Evolutionary conservation across 2,329 filamentous ascomycete genomes (phyloP).

Genomic region (Truncatella angustata): DNA sequence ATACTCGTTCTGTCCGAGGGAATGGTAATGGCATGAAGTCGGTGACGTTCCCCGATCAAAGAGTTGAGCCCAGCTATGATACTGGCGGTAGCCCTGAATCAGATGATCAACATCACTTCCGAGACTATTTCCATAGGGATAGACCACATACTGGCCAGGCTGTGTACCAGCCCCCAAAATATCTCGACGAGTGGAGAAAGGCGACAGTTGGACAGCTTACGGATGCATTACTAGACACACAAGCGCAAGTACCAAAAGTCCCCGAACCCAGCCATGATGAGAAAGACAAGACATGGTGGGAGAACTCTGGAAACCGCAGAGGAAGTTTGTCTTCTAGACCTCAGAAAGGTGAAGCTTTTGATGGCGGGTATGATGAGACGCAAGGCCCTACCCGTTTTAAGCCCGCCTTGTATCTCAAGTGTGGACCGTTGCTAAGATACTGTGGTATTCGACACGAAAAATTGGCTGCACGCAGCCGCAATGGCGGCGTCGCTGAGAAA

Average conservation of each 20-base stretch:
- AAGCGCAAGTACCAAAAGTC: conserved; percentile 28
- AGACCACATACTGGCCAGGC: conserved; percentile 47
- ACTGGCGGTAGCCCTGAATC: conserved; percentile 21
- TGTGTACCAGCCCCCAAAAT: conserved; percentile 57
- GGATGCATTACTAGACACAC: conserved; percentile 59
- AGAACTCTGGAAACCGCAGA: conserved; percentile 50
- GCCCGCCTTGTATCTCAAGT: conserved; percentile 81
- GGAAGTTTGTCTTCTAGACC: conserved; percentile 45
- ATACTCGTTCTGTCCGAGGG: neutral
- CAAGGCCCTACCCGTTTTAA: conserved; percentile 71
- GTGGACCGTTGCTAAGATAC: conserved; percentile 86
- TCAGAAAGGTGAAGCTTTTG: conserved; percentile 62
- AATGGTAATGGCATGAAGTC: conserved; percentile 21
- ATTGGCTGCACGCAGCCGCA: conserved; percentile 35
- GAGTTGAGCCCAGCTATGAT: conserved; percentile 16
- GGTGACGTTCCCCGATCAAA: conserved; percentile 28
- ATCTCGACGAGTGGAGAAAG: conserved; percentile 72
- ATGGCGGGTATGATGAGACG: conserved; percentile 65
- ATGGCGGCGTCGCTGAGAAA: conserved; percentile 46
- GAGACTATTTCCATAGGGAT: conserved; percentile 25
- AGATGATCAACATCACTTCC: conserved; percentile 20
- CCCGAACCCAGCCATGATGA: conserved; percentile 34
- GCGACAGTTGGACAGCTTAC: conserved; percentile 61
- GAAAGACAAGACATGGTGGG: conserved; percentile 73
- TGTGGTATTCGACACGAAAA: conserved; percentile 74